These are phyloP conservation scores for Gaeumannomyces sp. DNA, from an alignment of 2,329 filamentous ascomycete species.

Conservation along the genomic window DNA sequence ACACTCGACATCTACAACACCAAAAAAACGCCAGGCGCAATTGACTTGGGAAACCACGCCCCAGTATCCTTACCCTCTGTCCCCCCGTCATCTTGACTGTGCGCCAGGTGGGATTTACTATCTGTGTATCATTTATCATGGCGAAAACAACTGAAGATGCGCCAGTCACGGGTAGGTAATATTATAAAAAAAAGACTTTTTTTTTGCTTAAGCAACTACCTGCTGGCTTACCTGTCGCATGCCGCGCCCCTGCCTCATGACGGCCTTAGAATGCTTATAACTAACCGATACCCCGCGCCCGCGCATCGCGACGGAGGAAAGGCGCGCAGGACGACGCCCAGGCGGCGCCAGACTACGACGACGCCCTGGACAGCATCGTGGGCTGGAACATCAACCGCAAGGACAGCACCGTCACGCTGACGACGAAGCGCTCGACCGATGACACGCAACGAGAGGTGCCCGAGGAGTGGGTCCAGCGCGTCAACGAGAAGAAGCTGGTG, in stretches of 20 bases:
- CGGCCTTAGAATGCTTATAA: too few species aligned
- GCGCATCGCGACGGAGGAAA: too few species aligned
- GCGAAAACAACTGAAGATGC: neutral
- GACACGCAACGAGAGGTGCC: neutral
- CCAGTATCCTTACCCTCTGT: too few species aligned
- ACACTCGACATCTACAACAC: neutral
- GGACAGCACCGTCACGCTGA: neutral
- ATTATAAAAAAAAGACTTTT: too few species aligned
- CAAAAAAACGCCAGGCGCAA: neutral
- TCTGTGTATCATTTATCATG: neutral
- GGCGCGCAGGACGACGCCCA: too few species aligned
- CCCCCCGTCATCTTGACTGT: too few species aligned
- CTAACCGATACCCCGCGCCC: too few species aligned
- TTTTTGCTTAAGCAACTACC: too few species aligned
- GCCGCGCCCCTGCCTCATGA: too few species aligned
- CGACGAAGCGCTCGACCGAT: neutral
- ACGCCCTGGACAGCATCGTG: constrained; percentile 1
- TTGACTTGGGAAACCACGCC: neutral
- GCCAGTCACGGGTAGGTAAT: too few species aligned
- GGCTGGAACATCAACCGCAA: constrained; percentile 5
- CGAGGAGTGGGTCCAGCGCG: neutral
- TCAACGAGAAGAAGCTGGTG: constrained; percentile 2
- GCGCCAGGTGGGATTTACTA: neutral
- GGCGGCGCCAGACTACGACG: neutral
- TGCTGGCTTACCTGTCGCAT: too few species aligned